Evolutionary conservation across 768 basidiomycete genomes (phyloP), one percentile per base, ranked within the genome.

Genomic region (Termitomyces sp.): DNA sequence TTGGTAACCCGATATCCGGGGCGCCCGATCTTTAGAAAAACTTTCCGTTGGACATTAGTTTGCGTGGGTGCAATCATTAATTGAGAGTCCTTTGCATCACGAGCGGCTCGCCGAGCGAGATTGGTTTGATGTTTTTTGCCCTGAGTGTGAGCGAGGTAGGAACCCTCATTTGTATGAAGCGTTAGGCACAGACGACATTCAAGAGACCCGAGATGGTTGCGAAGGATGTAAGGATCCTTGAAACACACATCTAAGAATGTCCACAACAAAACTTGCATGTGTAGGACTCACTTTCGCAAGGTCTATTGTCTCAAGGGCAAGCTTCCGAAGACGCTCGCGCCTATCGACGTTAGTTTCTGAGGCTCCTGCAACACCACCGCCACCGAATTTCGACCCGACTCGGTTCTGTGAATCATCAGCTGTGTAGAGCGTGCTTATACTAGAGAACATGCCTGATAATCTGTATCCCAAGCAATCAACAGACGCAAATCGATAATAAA

Each of bases 51-150:
- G 20, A 98, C 80, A 55, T 75, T 85, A 64, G 81, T 85, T 72
- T 89, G 88, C 1, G 87, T 74, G 8, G 91, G 92, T 7, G 92
- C 88, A 61, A 96, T 87, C 82, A 92, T 94, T 62, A 96, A 73
- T 68, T 91, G 87, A 0, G 89, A 86, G 68, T 98, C 97, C 69
- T 98, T 97, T 47, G 92, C 90, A 79, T 98, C 97, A 62, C 88
- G 86, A n/a, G 96, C 96, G 0, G 97, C 97, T 63, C 97, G 88
- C 41, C 97, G 85, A 14, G 97, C 97, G 52, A 99, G 85, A 69
- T 98, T 98, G 4, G 95, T 98, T 71, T 98, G 97, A 70, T 98
- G 97, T 69, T 98, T 99, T 78, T 98, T 99, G 22, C 97, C 97
- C 76, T 98, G 97, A 0, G 97, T 99, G 66, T 99, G 97, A 0